These are phyloP conservation scores for Cyberlindnera sargentensis DNA, from an alignment of 805 yeast species.

Conservation along the genomic window DNA sequence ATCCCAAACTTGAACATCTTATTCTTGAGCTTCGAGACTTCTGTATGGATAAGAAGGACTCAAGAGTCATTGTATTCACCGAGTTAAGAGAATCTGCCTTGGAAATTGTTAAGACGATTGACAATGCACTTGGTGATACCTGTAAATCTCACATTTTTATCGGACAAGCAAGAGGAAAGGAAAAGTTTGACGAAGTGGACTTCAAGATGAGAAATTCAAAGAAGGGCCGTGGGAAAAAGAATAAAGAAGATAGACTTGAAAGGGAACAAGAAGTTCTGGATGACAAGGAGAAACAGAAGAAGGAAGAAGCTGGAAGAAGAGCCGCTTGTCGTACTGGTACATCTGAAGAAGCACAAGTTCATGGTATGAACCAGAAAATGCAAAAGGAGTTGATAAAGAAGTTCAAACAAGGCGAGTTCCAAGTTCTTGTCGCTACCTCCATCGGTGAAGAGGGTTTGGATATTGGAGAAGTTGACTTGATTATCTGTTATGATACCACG, in stretches of 20 bases:
- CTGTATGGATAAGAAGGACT: conserved; percentile 39
- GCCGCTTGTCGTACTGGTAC: conserved; percentile 42
- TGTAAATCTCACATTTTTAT: conserved; percentile 79
- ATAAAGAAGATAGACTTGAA: conserved; percentile 26
- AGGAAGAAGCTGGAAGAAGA: conserved; percentile 28
- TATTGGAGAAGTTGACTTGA: conserved; percentile 95
- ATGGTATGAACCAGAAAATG: conserved; percentile 86
- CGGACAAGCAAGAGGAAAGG: conserved; percentile 81
- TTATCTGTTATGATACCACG: conserved; percentile 88
- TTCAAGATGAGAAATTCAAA: conserved; percentile 37
- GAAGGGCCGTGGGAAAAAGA: conserved; percentile 36
- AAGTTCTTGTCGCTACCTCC: conserved; percentile 88
- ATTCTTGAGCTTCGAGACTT: conserved; percentile 52
- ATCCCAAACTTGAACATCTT: conserved; percentile 63
- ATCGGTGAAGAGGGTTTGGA: conserved; percentile 98
- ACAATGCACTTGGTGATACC: conserved; percentile 28
- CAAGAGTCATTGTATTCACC: conserved; percentile 81
- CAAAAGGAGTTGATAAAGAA: conserved; percentile 74
- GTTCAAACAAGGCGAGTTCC: conserved; percentile 67
- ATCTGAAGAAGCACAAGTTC: conserved; percentile 68
- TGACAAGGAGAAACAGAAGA: conserved; percentile 26
- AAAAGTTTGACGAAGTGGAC: conserved; percentile 53
- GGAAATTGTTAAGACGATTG: conserved; percentile 68
- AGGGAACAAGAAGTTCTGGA: conserved; percentile 24
- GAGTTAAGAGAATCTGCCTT: conserved; percentile 86